Evolutionary conservation across 2,329 filamentous ascomycete genomes (phyloP).

Genomic region (Sordariomycetes sp.): DNA sequence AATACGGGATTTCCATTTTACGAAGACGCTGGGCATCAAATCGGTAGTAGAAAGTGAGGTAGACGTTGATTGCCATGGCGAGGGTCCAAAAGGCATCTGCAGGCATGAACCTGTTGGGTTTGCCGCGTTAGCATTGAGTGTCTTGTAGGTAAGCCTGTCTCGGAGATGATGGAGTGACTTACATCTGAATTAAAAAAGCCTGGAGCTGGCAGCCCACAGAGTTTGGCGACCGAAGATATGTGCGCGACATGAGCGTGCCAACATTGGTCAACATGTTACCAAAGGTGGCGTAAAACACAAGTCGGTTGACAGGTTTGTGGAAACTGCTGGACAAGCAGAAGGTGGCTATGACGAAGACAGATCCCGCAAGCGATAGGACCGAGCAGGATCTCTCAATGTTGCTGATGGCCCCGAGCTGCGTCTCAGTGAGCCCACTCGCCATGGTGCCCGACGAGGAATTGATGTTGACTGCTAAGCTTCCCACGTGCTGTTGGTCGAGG

Average conservation of each 20-base stretch:
- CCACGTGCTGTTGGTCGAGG: background rate
- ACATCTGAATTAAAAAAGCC: slow-evolving; percentile 77
- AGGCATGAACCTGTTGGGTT: slow-evolving; percentile 54
- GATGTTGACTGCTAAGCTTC: background rate
- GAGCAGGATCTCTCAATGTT: slow-evolving; percentile 61
- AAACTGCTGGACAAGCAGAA: slow-evolving; percentile 62
- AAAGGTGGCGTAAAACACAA: slow-evolving; percentile 76
- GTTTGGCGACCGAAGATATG: slow-evolving; percentile 39
- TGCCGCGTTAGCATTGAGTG: background rate
- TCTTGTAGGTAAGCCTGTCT: background rate
- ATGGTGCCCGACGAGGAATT: background rate
- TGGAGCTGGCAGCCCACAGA: slow-evolving; percentile 61
- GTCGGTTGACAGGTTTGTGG: slow-evolving; percentile 77
- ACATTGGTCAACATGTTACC: slow-evolving; percentile 74
- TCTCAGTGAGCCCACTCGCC: background rate
- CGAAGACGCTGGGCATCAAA: slow-evolving; percentile 54
- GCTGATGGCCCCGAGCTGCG: slow-evolving; percentile 33
- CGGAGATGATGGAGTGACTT: slow-evolving; percentile 16
- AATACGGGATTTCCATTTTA: slow-evolving; percentile 57
- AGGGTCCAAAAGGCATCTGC: slow-evolving; percentile 66
- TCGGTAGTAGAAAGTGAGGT: slow-evolving; percentile 65
- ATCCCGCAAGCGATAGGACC: slow-evolving; percentile 61
- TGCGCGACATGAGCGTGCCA: slow-evolving; percentile 62
- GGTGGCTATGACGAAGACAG: slow-evolving; percentile 61
- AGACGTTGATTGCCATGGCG: slow-evolving; percentile 73